phyloP scores from a whole-genome alignment of 2,329 filamentous ascomycete genomes.

The Aspergillus piperis region DNA sequence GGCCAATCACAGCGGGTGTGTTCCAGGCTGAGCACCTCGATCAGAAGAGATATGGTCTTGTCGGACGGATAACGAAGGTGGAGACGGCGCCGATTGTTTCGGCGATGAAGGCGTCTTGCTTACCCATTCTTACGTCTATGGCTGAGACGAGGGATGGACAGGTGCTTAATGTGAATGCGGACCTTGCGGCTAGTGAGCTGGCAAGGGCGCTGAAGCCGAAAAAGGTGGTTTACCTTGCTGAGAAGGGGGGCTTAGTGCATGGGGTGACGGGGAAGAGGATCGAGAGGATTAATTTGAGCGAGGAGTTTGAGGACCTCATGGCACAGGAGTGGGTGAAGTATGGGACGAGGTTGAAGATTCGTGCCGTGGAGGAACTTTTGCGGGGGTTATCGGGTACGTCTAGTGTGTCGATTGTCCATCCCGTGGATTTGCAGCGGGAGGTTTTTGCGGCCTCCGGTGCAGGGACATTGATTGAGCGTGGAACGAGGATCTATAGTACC shows the following conservation, averaged over 20 bases:
- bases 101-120: slow-evolving; percentile 83
- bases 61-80: slow-evolving; percentile 91
- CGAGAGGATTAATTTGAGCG: slow-evolving; percentile 93
- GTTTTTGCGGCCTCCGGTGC: slow-evolving; percentile 94
- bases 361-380: slow-evolving; percentile 91
- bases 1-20: slow-evolving; percentile 85
- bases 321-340: slow-evolving; percentile 91
- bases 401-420: slow-evolving; percentile 96
- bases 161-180: slow-evolving; percentile 95
- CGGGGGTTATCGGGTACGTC: slow-evolving; percentile 88
- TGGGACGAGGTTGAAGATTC: slow-evolving; percentile 93
- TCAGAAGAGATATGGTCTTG: slow-evolving; percentile 92
- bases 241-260: slow-evolving; percentile 95
- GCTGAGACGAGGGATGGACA: slow-evolving; percentile 89
- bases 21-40: slow-evolving; percentile 93
- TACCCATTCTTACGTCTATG: slow-evolving; percentile 94
- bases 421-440: slow-evolving; percentile 92
- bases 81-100: slow-evolving; percentile 88
- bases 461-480: slow-evolving; percentile 86
- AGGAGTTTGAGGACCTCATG: slow-evolving; percentile 93
- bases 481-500: slow-evolving; percentile 80
- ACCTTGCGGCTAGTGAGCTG: slow-evolving; percentile 91
- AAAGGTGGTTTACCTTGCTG: slow-evolving; percentile 97
- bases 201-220: slow-evolving; percentile 85
- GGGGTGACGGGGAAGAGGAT: slow-evolving; percentile 91